Base-by-base conservation (phyloP, 441 rosid genomes). In the Populus trichocarpa region DNA sequence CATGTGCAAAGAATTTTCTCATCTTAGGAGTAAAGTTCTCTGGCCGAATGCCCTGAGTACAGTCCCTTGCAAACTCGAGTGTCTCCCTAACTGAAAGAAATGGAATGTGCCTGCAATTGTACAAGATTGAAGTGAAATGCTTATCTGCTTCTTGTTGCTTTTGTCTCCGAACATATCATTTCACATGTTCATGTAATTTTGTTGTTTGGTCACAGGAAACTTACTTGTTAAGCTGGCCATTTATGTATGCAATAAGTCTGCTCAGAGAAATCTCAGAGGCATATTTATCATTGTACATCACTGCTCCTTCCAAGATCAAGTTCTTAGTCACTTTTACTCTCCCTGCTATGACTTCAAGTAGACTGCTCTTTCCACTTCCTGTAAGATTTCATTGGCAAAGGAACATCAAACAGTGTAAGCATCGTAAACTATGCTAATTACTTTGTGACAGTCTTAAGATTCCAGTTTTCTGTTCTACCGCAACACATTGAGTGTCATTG, bases 41-140 rank as follows among this genome's bases (percentile, higher is more conserved):
- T n/a, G 76, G 81, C 12, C 50, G 77, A 68, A 81, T 79, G 66
- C 84, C 84, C 75, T 84, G 80, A 40, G 71, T 84, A 6, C 81
- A 81, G 57, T 84, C 86, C 79, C 84, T 81, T 32, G 86, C 86
- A 79, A 81, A 81, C 77, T 81, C 83, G 33, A 81, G 76, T 25
- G 84, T 84, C 77, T 81, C 79, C 72, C 73, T 66, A 65, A 79
- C 84, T 63, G 86, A 67, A 71, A 84, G 81, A 84, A 77, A 79
- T 59, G 83, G 84, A 38, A 84, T 59, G 79, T 81, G 86, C 38
- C 83, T 84, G 81, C 77, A 67, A 40, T 53, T 79, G 30, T 59
- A 50, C 74, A 32, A 18, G 69, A 35, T 57, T 76, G 32, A 18
- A 12, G 8, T 38, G 38, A 63, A 64, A 11, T 35, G 36, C 25